These are phyloP conservation scores for Iberis amara DNA, from an alignment of 441 rosid genomes.

Conservation along the genomic window DNA sequence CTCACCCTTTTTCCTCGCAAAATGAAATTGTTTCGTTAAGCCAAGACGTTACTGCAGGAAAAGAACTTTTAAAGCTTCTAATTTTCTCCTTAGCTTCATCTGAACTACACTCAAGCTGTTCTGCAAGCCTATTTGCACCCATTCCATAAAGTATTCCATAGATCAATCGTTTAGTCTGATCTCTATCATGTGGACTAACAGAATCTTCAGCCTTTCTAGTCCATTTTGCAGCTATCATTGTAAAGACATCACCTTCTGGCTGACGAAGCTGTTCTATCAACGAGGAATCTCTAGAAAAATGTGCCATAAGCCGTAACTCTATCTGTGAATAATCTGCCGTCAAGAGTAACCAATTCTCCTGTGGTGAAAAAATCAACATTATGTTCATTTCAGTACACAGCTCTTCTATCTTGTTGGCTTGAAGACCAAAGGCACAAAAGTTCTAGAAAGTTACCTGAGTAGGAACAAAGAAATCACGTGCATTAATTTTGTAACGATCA, in stretches of 20 bases:
- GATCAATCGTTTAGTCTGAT: conserved; percentile 86
- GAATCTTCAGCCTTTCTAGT: conserved; percentile 65
- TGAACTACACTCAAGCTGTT: conserved; percentile 75
- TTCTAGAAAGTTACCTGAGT: conserved; percentile 76
- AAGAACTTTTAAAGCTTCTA: conserved; percentile 66
- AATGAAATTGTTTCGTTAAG: conserved; percentile 58
- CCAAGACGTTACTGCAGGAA: conserved; percentile 90
- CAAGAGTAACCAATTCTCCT: conserved; percentile 92
- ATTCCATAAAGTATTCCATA: conserved; percentile 98
- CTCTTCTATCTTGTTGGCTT: conserved; percentile 18
- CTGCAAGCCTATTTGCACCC: conserved; percentile 88
- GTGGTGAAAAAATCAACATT: conserved; percentile 29
- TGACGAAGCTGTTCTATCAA: conserved; percentile 71
- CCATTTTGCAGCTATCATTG: conserved; percentile 88
- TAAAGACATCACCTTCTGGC: conserved; percentile 83
- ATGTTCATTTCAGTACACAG: conserved; percentile 12
- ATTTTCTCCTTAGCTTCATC: conserved; percentile 87
- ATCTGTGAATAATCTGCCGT: conserved; percentile 98
- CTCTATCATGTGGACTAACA: conserved; percentile 63
- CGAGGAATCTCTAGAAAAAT: conserved; percentile 77
- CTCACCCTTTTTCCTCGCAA: conserved; percentile 83
- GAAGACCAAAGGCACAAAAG: conserved; percentile 17
- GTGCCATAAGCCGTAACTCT: conserved; percentile 92
- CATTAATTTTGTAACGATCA: conserved; percentile 54
- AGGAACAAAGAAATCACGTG: conserved; percentile 83